These are phyloP conservation scores for Physcia stellaris DNA, from an alignment of 495 filamentous ascomycete genomes.

Conservation along the genomic window DNA sequence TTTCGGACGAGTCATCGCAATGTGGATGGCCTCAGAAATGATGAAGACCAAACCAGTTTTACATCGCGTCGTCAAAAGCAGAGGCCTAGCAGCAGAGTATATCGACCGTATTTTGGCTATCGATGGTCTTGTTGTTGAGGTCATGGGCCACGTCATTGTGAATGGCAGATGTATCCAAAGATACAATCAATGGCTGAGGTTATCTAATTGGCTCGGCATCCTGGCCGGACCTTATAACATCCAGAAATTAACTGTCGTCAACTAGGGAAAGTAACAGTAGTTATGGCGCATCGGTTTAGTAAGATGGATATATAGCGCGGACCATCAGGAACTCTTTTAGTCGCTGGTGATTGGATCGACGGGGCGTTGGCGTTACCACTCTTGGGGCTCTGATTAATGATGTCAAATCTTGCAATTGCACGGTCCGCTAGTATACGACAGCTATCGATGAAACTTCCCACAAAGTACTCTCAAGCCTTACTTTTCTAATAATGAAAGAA, in stretches of 20 bases:
- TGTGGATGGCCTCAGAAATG: constrained; percentile 8
- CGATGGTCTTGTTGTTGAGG: constrained; percentile 6
- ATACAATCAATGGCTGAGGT: constrained; percentile 3
- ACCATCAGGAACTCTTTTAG: too few relatives aligned
- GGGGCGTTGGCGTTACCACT: too few relatives aligned
- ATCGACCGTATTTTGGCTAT: constrained; percentile 2
- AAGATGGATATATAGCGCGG: too few relatives aligned
- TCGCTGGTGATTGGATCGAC: too few relatives aligned
- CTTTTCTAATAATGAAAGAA: too few relatives aligned
- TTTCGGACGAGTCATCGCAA: constrained; percentile 6
- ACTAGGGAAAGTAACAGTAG: not conserved
- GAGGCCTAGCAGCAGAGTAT: not conserved
- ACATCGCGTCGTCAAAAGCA: constrained; percentile 6
- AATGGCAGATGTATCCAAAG: constrained; percentile 4
- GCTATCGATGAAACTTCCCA: too few relatives aligned
- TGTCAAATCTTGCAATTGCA: too few relatives aligned
- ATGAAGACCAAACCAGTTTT: constrained; percentile 5
- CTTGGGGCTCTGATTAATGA: too few relatives aligned
- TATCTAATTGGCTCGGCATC: constrained; percentile 8
- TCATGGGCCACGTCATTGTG: constrained; percentile 12
- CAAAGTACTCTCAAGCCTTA: too few relatives aligned
- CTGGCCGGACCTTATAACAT: constrained; percentile 11
- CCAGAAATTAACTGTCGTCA: not conserved
- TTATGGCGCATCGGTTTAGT: too few relatives aligned
- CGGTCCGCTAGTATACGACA: too few relatives aligned